Percentiles rank a stretch among this genome's conserved stretches.
Evolutionary conservation across 345 rosid genomes (phyloP).

Genomic region (Salix caprea): DNA sequence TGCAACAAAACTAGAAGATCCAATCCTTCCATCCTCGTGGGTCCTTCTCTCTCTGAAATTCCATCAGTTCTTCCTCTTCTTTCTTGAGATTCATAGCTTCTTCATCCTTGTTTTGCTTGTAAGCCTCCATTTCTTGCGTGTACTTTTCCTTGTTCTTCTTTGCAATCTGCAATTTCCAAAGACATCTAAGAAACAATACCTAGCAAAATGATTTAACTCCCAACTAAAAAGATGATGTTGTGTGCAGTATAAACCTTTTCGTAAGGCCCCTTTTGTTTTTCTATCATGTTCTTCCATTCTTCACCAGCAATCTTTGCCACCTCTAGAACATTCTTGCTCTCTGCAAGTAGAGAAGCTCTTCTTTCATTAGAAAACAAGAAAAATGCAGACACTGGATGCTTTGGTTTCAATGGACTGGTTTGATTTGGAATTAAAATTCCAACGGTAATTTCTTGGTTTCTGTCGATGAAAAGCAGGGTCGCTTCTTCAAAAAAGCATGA

Average conservation of each 20-base stretch:
- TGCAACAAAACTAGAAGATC: no score
- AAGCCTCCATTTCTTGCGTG: no score
- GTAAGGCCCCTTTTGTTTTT: constrained; percentile 52
- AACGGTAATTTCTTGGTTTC: no score
- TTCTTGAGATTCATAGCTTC: no score
- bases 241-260: constrained; percentile 42
- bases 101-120: no score
- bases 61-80: no score
- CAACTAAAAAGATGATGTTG: not conserved
- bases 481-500: no score
- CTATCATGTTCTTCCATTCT: constrained; percentile 86
- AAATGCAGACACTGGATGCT: constrained; percentile 79
- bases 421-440: no score
- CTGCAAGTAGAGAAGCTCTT: constrained; percentile 54
- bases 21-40: no score
- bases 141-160: no score
- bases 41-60: no score
- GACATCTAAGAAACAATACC: not conserved
- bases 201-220: not conserved
- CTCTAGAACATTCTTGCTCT: constrained; percentile 64
- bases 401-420: constrained; percentile 61
- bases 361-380: constrained; percentile 69
- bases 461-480: no score
- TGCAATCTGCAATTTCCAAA: constrained; percentile 44
- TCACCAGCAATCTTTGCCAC: constrained; percentile 72